Percentiles rank a stretch among this genome's conserved stretches.
Evolutionary conservation across 2,329 filamentous ascomycete species (phyloP).

Genomic region (Byssoonygena ceratinophila): DNA sequence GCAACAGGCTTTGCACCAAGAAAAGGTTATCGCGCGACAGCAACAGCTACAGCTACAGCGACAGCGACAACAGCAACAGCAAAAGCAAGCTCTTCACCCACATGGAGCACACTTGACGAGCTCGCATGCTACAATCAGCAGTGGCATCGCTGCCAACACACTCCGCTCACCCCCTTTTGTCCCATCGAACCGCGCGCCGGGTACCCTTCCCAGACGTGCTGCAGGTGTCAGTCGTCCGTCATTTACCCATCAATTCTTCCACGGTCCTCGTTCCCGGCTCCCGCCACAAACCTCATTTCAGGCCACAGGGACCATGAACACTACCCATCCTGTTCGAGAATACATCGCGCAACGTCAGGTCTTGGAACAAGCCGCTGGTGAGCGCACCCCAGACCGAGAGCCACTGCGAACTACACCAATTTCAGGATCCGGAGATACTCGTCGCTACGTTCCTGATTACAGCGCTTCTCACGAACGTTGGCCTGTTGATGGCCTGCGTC

Average conservation of each 20-base stretch:
- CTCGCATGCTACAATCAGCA: not conserved
- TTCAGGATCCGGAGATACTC: not conserved
- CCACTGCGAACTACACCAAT: not conserved
- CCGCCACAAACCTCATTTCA: not conserved
- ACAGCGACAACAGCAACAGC: no score
- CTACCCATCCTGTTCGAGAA: not conserved
- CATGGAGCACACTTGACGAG: not conserved
- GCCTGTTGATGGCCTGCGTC: no score
- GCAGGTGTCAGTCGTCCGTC: not conserved
- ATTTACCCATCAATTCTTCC: not conserved
- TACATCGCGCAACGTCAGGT: no score
- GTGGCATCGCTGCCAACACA: not conserved
- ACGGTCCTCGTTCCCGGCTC: not conserved
- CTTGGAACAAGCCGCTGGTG: not conserved
- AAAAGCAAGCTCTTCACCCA: not conserved
- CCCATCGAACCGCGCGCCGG: not conserved
- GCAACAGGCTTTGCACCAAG: not conserved
- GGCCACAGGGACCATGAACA: not conserved
- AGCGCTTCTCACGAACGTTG: no score
- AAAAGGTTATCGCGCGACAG: not conserved
- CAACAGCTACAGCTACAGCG: no score
- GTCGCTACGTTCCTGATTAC: no score
- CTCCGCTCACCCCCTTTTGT: not conserved
- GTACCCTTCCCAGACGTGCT: not conserved
- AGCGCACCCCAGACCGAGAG: not conserved